Evolutionary conservation across 2,329 filamentous ascomycete species (phyloP).

Genomic region (Aspergillus fischeri): DNA sequence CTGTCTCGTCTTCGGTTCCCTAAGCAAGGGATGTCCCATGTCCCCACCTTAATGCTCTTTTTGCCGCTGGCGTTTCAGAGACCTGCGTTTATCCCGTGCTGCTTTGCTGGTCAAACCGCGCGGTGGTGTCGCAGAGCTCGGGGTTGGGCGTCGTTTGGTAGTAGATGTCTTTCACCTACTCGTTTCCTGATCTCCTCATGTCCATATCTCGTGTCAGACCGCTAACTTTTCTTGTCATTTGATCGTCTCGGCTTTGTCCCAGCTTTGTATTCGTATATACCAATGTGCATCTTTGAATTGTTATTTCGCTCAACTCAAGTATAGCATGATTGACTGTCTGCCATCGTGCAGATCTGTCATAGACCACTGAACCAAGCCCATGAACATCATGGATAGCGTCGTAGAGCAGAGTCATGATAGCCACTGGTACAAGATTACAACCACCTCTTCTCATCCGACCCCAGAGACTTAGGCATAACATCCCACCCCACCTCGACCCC

Average conservation of each 20-base stretch:
- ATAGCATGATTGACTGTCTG: neutral
- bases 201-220: neutral
- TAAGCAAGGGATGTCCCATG: neutral
- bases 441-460: conserved; percentile 38
- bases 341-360: no score
- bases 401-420: neutral
- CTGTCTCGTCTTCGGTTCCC: neutral
- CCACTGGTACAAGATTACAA: neutral
- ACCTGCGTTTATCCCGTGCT: neutral
- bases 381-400: no score
- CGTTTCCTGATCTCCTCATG: neutral
- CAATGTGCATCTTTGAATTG: conserved; percentile 1
- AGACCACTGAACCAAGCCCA: no score
- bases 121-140: no score
- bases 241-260: conserved; percentile 1
- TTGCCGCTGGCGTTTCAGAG: neutral
- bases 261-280: conserved; percentile 16
- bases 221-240: neutral
- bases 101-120: no score
- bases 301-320: neutral
- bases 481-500: conserved; percentile 48
- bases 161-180: neutral
- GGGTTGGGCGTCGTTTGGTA: neutral
- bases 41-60: neutral
- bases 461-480: conserved; percentile 48